Evolutionary conservation across 768 basidiomycete genomes (phyloP).

Genomic region (Leccinum boreale): DNA sequence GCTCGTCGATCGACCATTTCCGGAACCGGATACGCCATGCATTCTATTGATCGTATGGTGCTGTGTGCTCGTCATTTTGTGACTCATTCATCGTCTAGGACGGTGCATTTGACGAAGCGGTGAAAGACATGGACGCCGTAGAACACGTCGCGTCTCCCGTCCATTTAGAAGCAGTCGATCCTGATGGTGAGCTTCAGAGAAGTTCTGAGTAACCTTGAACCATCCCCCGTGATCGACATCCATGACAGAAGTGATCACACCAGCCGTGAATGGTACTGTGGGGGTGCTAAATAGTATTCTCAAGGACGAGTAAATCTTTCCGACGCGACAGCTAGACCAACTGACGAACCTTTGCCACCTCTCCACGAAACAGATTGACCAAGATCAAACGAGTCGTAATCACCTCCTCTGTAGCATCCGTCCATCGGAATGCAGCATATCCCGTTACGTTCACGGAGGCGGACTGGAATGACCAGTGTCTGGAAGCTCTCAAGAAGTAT

Average conservation of each 20-base stretch:
- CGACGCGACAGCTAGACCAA: not conserved
- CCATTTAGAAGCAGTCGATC: conserved; percentile 43
- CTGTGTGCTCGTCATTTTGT: not conserved
- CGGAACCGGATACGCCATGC: not conserved
- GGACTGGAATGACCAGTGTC: conserved; percentile 37
- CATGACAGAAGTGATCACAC: conserved; percentile 55
- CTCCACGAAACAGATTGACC: conserved; percentile 24
- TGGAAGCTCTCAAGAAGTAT: conserved; percentile 40
- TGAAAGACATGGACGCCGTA: conserved; percentile 72
- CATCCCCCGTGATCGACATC: not conserved
- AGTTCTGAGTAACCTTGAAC: not conserved
- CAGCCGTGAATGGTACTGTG: conserved; percentile 70
- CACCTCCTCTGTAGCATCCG: conserved; percentile 58
- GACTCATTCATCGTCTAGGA: conserved; percentile 33
- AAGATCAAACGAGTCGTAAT: conserved; percentile 65
- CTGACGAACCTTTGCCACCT: not conserved
- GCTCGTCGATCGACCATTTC: not conserved
- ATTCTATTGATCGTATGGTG: too few relatives aligned
- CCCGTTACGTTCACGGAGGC: conserved; percentile 40
- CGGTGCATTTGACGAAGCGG: conserved; percentile 75
- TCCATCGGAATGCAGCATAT: conserved; percentile 32
- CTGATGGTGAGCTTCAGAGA: conserved; percentile 27
- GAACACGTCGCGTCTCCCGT: conserved; percentile 69
- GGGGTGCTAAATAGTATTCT: conserved; percentile 57
- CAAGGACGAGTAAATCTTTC: conserved; percentile 44